These are phyloP conservation scores for Pythium aphanidermatum DNA, from an alignment of 352 stramenopile genomes.

Conservation along the genomic window DNA sequence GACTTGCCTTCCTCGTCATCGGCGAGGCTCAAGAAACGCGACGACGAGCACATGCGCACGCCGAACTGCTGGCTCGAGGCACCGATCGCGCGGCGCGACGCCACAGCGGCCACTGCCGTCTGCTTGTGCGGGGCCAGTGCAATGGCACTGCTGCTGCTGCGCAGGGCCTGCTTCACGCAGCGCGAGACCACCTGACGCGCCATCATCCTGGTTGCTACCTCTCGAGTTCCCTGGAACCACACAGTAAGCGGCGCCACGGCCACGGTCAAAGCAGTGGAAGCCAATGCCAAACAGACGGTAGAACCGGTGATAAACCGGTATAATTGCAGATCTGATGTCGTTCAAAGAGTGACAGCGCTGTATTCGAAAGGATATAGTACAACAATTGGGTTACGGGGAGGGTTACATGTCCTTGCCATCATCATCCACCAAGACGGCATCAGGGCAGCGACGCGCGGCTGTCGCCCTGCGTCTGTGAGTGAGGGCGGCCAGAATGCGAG, in stretches of 20 bases:
- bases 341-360: not conserved
- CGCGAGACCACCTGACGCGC: slow-evolving; percentile 22
- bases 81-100: slow-evolving; percentile 1
- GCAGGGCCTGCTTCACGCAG: slow-evolving; percentile 26
- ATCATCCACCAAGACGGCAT: too few species aligned
- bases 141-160: too few species aligned
- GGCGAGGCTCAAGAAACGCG: slow-evolving; percentile 69
- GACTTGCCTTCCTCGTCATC: slow-evolving; percentile 45
- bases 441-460: too few species aligned
- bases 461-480: too few species aligned
- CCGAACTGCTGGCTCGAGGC: slow-evolving; percentile 4
- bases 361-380: too few species aligned
- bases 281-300: slow-evolving; percentile 18
- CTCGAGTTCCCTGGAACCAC: slow-evolving; percentile 2
- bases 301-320: slow-evolving; percentile 6
- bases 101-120: slow-evolving; percentile 1
- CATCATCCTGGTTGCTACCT: slow-evolving; percentile 4
- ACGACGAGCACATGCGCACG: slow-evolving; percentile 40
- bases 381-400: too few species aligned
- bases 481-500: slow-evolving; percentile 7
- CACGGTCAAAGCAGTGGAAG: too few species aligned
- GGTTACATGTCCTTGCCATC: too few species aligned
- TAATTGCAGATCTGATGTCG: not conserved
- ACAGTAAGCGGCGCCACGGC: too few species aligned
- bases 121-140: slow-evolving; percentile 5